Evolutionary conservation across 2,329 filamentous ascomycete genomes (phyloP), one percentile per base, ranked within the genome.

Genomic region (Diaporthe caulivora): DNA sequence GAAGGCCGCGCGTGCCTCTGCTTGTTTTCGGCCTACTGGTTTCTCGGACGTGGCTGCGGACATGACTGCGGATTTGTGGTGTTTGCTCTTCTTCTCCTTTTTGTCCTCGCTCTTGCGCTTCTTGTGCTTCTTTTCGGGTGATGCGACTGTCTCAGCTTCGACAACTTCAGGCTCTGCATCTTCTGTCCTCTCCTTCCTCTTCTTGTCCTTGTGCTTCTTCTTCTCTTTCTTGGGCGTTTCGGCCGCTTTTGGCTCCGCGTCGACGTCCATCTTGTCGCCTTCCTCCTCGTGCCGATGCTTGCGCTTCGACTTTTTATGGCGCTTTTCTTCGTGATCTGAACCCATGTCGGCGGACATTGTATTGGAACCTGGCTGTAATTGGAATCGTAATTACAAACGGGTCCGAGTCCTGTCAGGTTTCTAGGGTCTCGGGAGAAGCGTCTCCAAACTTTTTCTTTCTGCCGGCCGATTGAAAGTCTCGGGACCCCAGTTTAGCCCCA

Each of bases 131-230:
- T 74, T 70, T n/a, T 73, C 68, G 3, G 67, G 74, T 21, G 74
- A 73, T 10, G 29, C 44, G 26, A 13, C 49, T 47, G 53, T 17
- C 44, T 60, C 53, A n/a, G 31, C 44, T 65, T 71, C 55, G 76
- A 76, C 18, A 74, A 67, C 40, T 78, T 76, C 57, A 79, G 77
- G 70, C 81, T 80, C 24, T 76, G 72, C 70, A 79, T 78, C 26
- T 76, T 74, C 70, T 51, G 77, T 78, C 21, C 76, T 75, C 42
- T 78, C 55, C 37, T 77, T 58, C 47, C 72, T 68, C 81, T 84
- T 73, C 60, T 77, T 77, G 49, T 81, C 79, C 73, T 81, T 81
- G 82, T 86, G 71, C n/a, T 72, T 69, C 73, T 60, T 77, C 31
- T 75, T 75, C 54, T 79, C 78, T 62, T 80, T 77, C 58, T 73